Base-by-base conservation (phyloP, 1,284 basidiomycete genomes). In the Salmacisia buchloeana region DNA sequence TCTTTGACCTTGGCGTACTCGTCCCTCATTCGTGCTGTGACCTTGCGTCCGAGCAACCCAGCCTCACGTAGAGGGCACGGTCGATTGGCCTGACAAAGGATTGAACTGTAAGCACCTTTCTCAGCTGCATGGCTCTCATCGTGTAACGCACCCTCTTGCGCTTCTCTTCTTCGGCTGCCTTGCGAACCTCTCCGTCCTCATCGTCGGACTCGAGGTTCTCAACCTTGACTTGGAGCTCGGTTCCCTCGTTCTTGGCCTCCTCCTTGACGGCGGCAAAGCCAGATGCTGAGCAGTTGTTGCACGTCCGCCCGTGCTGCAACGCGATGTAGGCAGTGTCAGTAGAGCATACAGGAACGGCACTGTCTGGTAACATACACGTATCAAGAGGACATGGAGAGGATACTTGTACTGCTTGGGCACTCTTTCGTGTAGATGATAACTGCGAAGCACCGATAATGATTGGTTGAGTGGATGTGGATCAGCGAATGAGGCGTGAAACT, bases 321-420 rank as follows among this genome's bases (percentile, higher is more conserved):
- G 5, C 23, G 39, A 38, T 10, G 10, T 10, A n/a, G 15, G 15
- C 7, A 43, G 41, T n/a, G 15, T 43, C 41, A 43, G 18, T 6
- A n/a, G 1, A 6, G 18, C 18, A 43, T 9, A 38, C 15, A 7
- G 15, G 35, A 38, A 7, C 7, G 35, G 35, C 7, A 38, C 9
- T 15, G 15, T 7, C 15, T 7, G 35, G 15, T 38, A 9, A 38
- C 49, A 18, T n/a, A 54, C 49, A 18, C 49, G 25, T 9, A 54
- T 54, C 82, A 91, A 84, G 61, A 89, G 80, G 4, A 88, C 85
- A 73, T 91, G 89, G 12, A 90, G 78, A 0, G 85, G 85, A 72
- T 88, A 88, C 75, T 90, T 89, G 25, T 89, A 81, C 39, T 85
- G 82, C 3, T 82, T 81, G 4, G 88, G 87, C 23, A 90, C 82